Conservation (phyloP, 2,329 filamentous ascomycete species). For the Cercospora zeina region DNA sequence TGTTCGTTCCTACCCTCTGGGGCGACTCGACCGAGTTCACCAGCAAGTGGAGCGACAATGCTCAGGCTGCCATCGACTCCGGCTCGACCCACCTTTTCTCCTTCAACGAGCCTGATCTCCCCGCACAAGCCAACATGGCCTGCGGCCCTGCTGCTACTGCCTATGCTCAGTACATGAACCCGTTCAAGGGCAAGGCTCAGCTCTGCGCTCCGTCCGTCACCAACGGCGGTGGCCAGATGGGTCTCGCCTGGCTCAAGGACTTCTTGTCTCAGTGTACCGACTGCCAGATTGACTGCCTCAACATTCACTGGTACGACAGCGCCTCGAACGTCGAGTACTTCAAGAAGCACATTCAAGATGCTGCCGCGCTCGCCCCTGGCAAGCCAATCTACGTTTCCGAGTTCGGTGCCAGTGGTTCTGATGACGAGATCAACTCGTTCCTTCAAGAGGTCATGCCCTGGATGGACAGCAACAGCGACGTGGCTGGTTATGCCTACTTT, state of each 20-base stretch:
- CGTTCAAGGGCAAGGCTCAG: slow-evolving; percentile 54
- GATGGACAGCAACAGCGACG: slow-evolving; percentile 45
- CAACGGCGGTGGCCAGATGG: slow-evolving; percentile 55
- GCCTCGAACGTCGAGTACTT: slow-evolving; percentile 53
- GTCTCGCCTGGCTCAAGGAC: slow-evolving; percentile 57
- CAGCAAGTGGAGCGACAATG: slow-evolving; percentile 54
- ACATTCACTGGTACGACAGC: slow-evolving; percentile 64
- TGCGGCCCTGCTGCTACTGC: slow-evolving; percentile 54
- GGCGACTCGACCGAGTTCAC: slow-evolving; percentile 50
- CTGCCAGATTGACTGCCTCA: slow-evolving; percentile 57
- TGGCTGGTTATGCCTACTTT: slow-evolving; percentile 43
- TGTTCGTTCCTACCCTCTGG: slow-evolving; percentile 66
- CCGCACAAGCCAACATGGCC: slow-evolving; percentile 59
- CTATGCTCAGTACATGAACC: slow-evolving; percentile 59
- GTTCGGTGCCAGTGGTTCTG: slow-evolving; percentile 57
- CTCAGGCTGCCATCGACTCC: slow-evolving; percentile 53
- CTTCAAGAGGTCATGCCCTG: slow-evolving; percentile 52
- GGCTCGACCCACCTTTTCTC: slow-evolving; percentile 61
- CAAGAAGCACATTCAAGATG: slow-evolving; percentile 55
- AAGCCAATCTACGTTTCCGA: slow-evolving; percentile 63
- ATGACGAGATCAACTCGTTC: slow-evolving; percentile 51
- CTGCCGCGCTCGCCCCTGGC: slow-evolving; percentile 42
- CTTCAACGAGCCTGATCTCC: slow-evolving; percentile 72
- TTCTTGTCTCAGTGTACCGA: slow-evolving; percentile 55
- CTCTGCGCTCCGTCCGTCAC: slow-evolving; percentile 63